Evolutionary conservation across 2,329 filamentous ascomycete genomes (phyloP), one percentile per base, ranked within the genome.

Genomic region (Colletotrichum musae): DNA sequence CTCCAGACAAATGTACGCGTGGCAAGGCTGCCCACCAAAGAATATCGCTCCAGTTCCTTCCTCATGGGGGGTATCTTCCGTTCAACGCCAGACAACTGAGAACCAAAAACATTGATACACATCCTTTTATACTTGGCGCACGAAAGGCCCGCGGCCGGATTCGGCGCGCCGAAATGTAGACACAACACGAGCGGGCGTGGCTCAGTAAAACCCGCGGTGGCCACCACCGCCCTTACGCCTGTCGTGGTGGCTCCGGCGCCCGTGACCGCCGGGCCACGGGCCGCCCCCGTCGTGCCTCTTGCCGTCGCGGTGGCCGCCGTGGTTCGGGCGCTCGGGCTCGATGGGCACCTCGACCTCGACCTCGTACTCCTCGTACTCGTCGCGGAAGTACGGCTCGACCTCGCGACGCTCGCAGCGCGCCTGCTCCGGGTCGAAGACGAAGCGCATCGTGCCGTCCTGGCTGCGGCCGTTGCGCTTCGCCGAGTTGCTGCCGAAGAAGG

Each of bases 361-460:
- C 76, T 93, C 91, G 74, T 92, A 91, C 76, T 94, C 92, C 73
- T 94, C 93, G 74, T 89, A 94, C 75, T 94, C 92, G 51, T 92
- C 88, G 50, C 88, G 89, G 76, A 92, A 94, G 78, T 91, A 94
- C 58, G 87, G 85, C 4, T 86, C 86, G 2, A 95, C 92, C 13
- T 87, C 85, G 13, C 87, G 86, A 74, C 89, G 88, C 80, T 99
- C 96, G 16, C 86, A 85, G 54, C 88, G 87, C 2, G 94, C 94
- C 58, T 92, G 88, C 63, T 92, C 91, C 0, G 91, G 89, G 72
- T 97, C 93, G 57, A 98, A 91, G 80, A 98, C 94, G 79, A 97
- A 98, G 6, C 96, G 89, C 72, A 97, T 90, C 0, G 95, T 97
- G 6, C 93, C 93, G 24, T 94, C 92, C 74, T 87, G 79, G 77